Evolutionary conservation across 148 eudicot genomes (phyloP), one percentile per base, ranked within the genome.

Genomic region (Nepenthes gracilis): DNA sequence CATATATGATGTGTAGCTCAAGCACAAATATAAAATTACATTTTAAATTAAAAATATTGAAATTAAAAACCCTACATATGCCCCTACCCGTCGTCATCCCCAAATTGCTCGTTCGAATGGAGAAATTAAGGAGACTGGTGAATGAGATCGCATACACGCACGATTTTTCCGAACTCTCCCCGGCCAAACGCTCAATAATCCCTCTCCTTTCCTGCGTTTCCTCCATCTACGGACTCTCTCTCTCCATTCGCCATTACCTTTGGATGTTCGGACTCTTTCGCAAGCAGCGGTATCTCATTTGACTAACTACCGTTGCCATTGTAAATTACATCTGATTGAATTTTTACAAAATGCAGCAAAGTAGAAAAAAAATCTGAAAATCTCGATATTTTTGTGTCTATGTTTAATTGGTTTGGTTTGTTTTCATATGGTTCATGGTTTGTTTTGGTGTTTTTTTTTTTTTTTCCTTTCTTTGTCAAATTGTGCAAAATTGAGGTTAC

Each of bases 131-230:
- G 60, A 83, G 68, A 55, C 9, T 65, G 38, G 85, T 85, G 77
- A 87, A 62, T 45, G 78, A 80, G 52, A 87, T 91, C 14, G 96
- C 96, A 5, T 67, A 88, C 63, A 49, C 79, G 36, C 62, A 65
- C 14, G 48, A 80, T 51, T 72, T 65, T 59, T 58, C 82, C 56
- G 67, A 58, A 33, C 89, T 85, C 64, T 62, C 90, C 0, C 38
- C 65, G 38, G 9, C 67, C 36, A 81, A 82, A 51, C 80, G 78
- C 62, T 76, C 87, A 10, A 68, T 91, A 12, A 48, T 83, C 52
- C 97, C 97, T 57, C 59, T 87, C 33, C 90, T 91, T 52, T 81
- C 80, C 34, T 2, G 80, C 12, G 59, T 81, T 59, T 85, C 94
- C 43, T 75, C 75, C n/a, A 13, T 82, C 66, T 92, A 85, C 67